Evolutionary conservation across 345 rosid species (phyloP).

Genomic region (Sonneratia caseolaris): DNA sequence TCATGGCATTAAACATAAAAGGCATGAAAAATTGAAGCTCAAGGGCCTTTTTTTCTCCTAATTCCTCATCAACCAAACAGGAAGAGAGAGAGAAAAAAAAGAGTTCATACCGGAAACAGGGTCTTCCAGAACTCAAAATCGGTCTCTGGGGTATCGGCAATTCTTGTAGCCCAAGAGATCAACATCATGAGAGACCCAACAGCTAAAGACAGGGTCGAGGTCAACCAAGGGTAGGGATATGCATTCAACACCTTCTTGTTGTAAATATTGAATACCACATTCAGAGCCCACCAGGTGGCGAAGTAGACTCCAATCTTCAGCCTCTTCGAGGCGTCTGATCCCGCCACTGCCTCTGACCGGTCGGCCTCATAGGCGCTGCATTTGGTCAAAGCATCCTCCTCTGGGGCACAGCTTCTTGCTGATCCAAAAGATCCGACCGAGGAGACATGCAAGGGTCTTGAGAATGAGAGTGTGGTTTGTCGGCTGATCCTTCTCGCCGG

Average conservation of each 20-base stretch:
- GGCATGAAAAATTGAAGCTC: too few species aligned
- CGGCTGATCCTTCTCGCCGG: conserved; percentile 11
- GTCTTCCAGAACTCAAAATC: conserved; percentile 94
- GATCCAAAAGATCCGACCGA: conserved; percentile 25
- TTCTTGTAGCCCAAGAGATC: conserved; percentile 80
- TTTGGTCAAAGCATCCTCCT: conserved; percentile 22
- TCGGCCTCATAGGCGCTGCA: conserved; percentile 89
- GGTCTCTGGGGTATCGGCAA: conserved; percentile 84
- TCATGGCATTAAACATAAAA: too few species aligned
- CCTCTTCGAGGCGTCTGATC: conserved; percentile 41
- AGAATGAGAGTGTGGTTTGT: conserved; percentile 29
- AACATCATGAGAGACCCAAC: conserved; percentile 95
- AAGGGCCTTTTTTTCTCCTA: background rate
- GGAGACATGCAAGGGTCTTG: conserved; percentile 56
- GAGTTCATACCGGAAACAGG: conserved; percentile 57
- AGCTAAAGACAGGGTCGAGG: conserved; percentile 89
- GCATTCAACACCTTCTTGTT: conserved; percentile 98
- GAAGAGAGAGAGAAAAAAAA: conserved; percentile 27
- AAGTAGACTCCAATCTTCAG: conserved; percentile 80
- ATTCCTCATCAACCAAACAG: conserved; percentile 17
- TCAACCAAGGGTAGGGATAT: conserved; percentile 93
- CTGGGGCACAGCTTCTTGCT: conserved; percentile 5
- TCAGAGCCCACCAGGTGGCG: conserved; percentile 97
- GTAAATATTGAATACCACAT: conserved; percentile 89
- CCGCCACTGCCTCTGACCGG: conserved; percentile 47